Conservation (phyloP, 139 green algal genomes). For the Dunaliella primolecta region DNA sequence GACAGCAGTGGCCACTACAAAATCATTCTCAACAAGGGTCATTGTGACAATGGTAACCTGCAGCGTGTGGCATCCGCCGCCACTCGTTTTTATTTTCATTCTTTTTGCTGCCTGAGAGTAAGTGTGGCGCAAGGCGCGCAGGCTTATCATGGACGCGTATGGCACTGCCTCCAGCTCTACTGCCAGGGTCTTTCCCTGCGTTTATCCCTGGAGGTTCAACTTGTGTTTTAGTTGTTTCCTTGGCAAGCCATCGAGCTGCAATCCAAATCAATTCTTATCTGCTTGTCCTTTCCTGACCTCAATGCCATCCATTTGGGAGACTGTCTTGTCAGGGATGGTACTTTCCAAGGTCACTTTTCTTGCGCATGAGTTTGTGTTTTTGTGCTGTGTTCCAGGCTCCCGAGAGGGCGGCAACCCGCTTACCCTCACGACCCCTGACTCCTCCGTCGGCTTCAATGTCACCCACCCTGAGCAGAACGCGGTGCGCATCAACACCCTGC, state of each 20-base stretch:
- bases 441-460: slow-evolving; percentile 19
- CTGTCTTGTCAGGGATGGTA: neutral
- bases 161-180: too few species aligned
- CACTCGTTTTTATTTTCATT: too few species aligned
- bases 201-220: too few species aligned
- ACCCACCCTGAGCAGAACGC: slow-evolving; percentile 8
- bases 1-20: neutral
- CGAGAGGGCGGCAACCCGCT: slow-evolving; percentile 25
- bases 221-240: too few species aligned
- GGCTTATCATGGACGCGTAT: too few species aligned
- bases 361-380: too few species aligned
- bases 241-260: neutral
- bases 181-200: too few species aligned
- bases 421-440: neutral
- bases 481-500: slow-evolving; percentile 20
- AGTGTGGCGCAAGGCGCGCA: too few species aligned
- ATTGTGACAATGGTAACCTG: too few species aligned
- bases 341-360: neutral
- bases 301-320: neutral
- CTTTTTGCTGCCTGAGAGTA: too few species aligned
- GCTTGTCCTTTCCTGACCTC: neutral
- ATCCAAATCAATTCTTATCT: neutral
- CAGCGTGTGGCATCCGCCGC: too few species aligned
- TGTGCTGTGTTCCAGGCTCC: too few species aligned
- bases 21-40: neutral